Evolutionary conservation across 805 yeast genomes (phyloP).

Genomic region (Metschnikowia amazonensis): DNA sequence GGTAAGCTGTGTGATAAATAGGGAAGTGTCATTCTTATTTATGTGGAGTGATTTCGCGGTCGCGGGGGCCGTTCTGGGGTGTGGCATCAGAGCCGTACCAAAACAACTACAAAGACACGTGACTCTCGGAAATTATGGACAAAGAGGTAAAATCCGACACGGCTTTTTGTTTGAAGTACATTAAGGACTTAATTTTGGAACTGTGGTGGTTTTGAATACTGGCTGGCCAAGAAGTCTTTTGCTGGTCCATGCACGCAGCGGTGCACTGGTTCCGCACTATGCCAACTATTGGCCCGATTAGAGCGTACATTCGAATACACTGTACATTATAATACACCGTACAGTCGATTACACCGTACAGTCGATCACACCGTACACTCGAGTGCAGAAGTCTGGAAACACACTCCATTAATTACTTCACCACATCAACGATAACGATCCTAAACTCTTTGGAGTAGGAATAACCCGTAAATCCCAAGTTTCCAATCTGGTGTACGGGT

Average conservation of each 20-base stretch:
- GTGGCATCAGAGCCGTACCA: conserved; percentile 1
- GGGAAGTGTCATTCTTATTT: not conserved
- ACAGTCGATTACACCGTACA: too few relatives aligned
- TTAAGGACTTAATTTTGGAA: not conserved
- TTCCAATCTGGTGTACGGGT: not conserved
- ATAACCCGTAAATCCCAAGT: too few relatives aligned
- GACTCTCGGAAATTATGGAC: not conserved
- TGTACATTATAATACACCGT: too few relatives aligned
- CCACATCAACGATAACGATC: too few relatives aligned
- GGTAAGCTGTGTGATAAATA: not conserved
- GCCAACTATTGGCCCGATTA: conserved; percentile 3
- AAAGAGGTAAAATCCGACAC: not conserved
- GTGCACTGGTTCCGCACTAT: not conserved
- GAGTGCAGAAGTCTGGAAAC: too few relatives aligned
- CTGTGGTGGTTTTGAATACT: not conserved
- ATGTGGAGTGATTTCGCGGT: conserved; percentile 3
- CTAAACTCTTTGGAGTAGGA: too few relatives aligned
- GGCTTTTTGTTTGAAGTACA: not conserved
- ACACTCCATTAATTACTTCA: too few relatives aligned
- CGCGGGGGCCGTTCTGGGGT: conserved; percentile 1
- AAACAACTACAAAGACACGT: not conserved
- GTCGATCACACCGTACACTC: too few relatives aligned
- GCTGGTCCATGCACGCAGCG: not conserved
- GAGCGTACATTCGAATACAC: not conserved
- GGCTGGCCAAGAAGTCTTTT: not conserved